phyloP scores from a whole-genome alignment of 1,284 basidiomycete species.

The Ustilago vetiveriae region DNA sequence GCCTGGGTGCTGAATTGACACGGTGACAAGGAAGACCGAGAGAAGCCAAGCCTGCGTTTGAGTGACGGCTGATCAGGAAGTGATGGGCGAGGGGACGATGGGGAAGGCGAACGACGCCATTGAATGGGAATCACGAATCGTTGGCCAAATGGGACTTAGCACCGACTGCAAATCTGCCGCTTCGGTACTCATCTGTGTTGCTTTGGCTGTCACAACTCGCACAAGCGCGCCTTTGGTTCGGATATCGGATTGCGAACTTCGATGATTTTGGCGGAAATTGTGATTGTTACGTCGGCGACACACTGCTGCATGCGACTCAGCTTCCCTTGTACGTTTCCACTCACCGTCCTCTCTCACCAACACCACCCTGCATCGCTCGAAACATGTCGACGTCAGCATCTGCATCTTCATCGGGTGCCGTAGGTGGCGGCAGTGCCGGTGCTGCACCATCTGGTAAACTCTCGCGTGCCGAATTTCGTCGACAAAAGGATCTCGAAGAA shows the following conservation, averaged over 20 bases:
- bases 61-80: too few relatives aligned
- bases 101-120: neutral
- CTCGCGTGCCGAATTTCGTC: slow-evolving; percentile 89
- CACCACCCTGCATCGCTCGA: neutral
- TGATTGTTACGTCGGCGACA: too few relatives aligned
- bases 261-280: too few relatives aligned
- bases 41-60: too few relatives aligned
- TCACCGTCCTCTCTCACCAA: slow-evolving; percentile 1
- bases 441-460: slow-evolving; percentile 75
- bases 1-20: too few relatives aligned
- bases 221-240: neutral
- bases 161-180: neutral
- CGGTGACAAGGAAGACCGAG: too few relatives aligned
- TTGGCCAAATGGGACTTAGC: too few relatives aligned
- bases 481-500: slow-evolving; percentile 94
- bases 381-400: slow-evolving; percentile 68
- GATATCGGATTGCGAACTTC: slow-evolving; percentile 12
- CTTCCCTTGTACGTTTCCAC: too few relatives aligned
- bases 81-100: too few relatives aligned
- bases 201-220: neutral
- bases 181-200: neutral
- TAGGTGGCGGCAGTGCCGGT: slow-evolving; percentile 67
- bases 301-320: neutral
- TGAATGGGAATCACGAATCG: neutral
- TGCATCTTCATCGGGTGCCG: slow-evolving; percentile 10